These are phyloP conservation scores for Fusarium sp. DNA, from an alignment of 2,329 filamentous ascomycete species.

Conservation along the genomic window DNA sequence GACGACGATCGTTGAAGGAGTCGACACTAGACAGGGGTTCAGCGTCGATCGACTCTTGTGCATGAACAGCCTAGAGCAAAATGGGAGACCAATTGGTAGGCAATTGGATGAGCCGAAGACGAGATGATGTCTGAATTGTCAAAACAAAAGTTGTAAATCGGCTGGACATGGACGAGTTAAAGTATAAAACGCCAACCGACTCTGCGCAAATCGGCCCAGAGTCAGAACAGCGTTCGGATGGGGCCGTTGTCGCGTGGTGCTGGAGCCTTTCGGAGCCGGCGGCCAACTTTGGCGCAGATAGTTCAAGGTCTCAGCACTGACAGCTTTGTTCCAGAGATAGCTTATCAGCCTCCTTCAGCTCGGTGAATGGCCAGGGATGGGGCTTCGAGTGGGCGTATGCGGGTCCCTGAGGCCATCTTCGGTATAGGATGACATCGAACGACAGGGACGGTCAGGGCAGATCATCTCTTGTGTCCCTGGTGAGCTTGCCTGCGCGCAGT, in stretches of 20 bases:
- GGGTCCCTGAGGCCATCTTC: conserved; percentile 31
- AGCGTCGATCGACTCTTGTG: conserved; percentile 11
- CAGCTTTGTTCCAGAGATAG: conserved; percentile 39
- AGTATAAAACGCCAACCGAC: conserved; percentile 22
- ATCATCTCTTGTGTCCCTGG: conserved; percentile 12
- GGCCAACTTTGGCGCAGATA: conserved; percentile 35
- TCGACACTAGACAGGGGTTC: conserved; percentile 17
- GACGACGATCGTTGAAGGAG: conserved; percentile 8
- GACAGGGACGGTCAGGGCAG: conserved; percentile 19
- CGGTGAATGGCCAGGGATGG: conserved; percentile 31
- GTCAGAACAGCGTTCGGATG: conserved; percentile 16
- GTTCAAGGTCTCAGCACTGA: conserved; percentile 20
- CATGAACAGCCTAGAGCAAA: neutral
- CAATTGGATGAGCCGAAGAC: neutral
- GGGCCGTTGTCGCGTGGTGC: conserved; percentile 35
- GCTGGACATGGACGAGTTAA: conserved; percentile 12
- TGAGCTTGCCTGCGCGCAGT: neutral
- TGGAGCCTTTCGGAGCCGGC: conserved; percentile 34
- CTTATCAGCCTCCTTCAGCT: conserved; percentile 41
- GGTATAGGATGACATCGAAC: conserved; percentile 20
- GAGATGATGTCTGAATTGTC: neutral
- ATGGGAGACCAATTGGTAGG: neutral
- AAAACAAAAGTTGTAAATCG: neutral
- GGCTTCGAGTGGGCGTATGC: conserved; percentile 30
- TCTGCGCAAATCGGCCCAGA: conserved; percentile 11